These are phyloP conservation scores for Erysimum cheiranthoides DNA, from an alignment of 345 rosid species.

Conservation along the genomic window DNA sequence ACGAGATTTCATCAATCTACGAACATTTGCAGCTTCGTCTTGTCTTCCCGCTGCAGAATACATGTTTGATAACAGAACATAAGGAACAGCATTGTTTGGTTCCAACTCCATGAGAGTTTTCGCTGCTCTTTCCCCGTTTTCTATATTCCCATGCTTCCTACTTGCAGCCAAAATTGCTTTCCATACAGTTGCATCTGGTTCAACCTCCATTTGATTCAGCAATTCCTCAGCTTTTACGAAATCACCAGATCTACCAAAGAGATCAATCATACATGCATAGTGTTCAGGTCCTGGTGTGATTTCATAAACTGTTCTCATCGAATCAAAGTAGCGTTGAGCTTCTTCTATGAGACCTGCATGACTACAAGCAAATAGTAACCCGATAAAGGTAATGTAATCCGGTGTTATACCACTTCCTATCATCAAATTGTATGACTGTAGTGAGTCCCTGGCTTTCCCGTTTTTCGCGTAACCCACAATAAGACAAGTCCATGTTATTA, in stretches of 20 bases:
- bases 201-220: constrained; percentile 65
- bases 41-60: constrained; percentile 71
- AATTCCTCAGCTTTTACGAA: constrained; percentile 66
- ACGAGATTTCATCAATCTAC: constrained; percentile 74
- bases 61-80: constrained; percentile 74
- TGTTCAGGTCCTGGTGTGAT: constrained; percentile 84
- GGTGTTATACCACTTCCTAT: constrained; percentile 65
- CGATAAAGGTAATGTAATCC: constrained; percentile 80
- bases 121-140: constrained; percentile 84
- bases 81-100: constrained; percentile 75
- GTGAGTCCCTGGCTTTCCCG: constrained; percentile 76
- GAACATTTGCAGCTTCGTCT: constrained; percentile 74
- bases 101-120: constrained; percentile 68
- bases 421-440: constrained; percentile 67
- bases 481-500: constrained; percentile 87
- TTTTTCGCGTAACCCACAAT: constrained; percentile 91
- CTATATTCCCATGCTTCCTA: constrained; percentile 70
- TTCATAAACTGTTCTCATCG: constrained; percentile 67
- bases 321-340: constrained; percentile 61
- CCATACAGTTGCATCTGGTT: constrained; percentile 89
- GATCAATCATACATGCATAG: constrained; percentile 93
- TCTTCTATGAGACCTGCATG: constrained; percentile 75
- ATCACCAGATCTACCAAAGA: constrained; percentile 82
- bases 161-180: constrained; percentile 79
- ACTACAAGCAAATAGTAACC: constrained; percentile 90